Base-by-base conservation (phyloP, 495 filamentous ascomycete species). In the Podospora pseudoanserina region DNA sequence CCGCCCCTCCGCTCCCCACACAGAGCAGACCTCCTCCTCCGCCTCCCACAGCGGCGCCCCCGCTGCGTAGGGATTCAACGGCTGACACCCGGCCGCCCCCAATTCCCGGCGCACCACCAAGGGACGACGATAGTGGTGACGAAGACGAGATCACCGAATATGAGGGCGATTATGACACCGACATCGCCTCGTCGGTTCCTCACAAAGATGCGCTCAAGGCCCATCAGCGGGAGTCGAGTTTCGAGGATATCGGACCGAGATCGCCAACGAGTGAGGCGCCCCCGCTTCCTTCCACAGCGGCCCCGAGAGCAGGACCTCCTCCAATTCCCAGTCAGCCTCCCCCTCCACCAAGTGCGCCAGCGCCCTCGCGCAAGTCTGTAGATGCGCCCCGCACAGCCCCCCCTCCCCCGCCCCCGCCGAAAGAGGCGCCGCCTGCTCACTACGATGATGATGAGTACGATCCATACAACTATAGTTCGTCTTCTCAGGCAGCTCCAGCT, bases 151-250 rank as follows among this genome's bases (percentile, higher is more conserved):
- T 92, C 49, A 96, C 92, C 2, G 95, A 97, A 77, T 98, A 98
- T 75, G 95, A 99, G 77, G 95, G 94, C 20, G 95, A 98, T 75
- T 98, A 99, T 76, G 95, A 98, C 72, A 99, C 95, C 54, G 95
- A 98, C 77, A 97, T 99, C 71, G 94, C 91, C 1, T 91, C 96
- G 58, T 89, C 92, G 32, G 93, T 87, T 11, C 90, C 90, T 55
- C 91, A 95, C 75, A 95, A 96, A 78, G 95, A 97, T 80, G 94
- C 95, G 4, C 77, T 98, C 65, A 96, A 92, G 73, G 76, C 91
- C 20, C 92, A 97, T 78, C 88, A 86, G 34, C 86, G 89, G 58
- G 92, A 93, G 54, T 87, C 90, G 26, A 94, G 90, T 78, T 77
- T 90, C 69, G 86, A 88, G 34, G 86, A 86, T 32, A 77, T 65